phyloP scores from a whole-genome alignment of 2,329 filamentous ascomycete genomes.

The Orbilia ellipsospora region DNA sequence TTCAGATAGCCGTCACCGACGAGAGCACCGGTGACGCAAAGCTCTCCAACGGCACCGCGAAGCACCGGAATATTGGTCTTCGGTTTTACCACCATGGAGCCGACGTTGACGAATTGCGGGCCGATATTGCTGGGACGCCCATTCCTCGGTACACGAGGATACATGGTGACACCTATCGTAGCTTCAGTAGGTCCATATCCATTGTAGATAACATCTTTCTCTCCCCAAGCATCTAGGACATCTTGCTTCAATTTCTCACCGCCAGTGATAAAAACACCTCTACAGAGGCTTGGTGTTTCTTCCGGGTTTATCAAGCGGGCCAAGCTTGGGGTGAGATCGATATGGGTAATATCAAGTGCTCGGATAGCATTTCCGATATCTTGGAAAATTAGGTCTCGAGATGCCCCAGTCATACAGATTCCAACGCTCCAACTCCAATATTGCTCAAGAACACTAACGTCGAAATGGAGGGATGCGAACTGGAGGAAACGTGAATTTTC shows the following conservation, averaged over 20 bases:
- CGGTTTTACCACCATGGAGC: slow-evolving; percentile 79
- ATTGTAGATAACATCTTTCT: slow-evolving; percentile 84
- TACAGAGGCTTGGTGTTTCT: slow-evolving; percentile 81
- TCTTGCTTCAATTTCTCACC: slow-evolving; percentile 90
- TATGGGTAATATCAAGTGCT: slow-evolving; percentile 81
- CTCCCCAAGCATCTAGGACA: slow-evolving; percentile 86
- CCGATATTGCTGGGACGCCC: slow-evolving; percentile 91
- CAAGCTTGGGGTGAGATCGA: slow-evolving; percentile 89
- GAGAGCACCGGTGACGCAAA: slow-evolving; percentile 86
- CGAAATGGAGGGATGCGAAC: slow-evolving; percentile 94
- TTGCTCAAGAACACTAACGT: slow-evolving; percentile 91
- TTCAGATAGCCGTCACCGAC: slow-evolving; percentile 92
- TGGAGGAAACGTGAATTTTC: slow-evolving; percentile 82
- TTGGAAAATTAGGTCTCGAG: slow-evolving; percentile 84
- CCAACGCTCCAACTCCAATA: slow-evolving; percentile 96
- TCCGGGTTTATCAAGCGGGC: slow-evolving; percentile 81
- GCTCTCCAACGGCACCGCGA: slow-evolving; percentile 82
- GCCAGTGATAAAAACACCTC: slow-evolving; percentile 91
- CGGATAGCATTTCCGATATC: slow-evolving; percentile 80
- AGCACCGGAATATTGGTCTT: slow-evolving; percentile 77
- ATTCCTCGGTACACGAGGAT: slow-evolving; percentile 78
- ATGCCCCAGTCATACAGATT: slow-evolving; percentile 83
- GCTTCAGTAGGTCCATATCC: slow-evolving; percentile 90
- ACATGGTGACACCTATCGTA: slow-evolving; percentile 92
- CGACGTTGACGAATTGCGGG: slow-evolving; percentile 85